Percentiles rank a stretch among this genome's conserved stretches.
These are phyloP conservation scores for Plasmodium berghei DNA, from an alignment of 169 alveolate species.

Conservation along the genomic window DNA sequence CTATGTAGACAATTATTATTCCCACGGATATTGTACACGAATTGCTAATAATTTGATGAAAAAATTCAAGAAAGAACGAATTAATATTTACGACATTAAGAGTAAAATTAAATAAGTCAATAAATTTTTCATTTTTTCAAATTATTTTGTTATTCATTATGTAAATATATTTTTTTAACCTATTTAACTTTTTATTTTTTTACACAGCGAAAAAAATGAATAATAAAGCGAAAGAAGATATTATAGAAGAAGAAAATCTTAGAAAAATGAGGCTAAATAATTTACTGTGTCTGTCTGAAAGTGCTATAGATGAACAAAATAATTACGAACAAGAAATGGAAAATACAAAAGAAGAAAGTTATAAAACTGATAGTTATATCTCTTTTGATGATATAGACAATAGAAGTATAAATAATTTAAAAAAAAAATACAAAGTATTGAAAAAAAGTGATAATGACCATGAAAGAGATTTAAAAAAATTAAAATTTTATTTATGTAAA, in stretches of 20 bases:
- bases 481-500: conserved; percentile 61
- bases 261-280: conserved; percentile 36
- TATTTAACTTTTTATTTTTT: neutral
- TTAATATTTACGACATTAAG: conserved; percentile 44
- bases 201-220: conserved; percentile 23
- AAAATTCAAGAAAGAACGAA: conserved; percentile 3
- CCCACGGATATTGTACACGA: conserved; percentile 55
- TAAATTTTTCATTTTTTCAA: neutral
- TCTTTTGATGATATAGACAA: conserved; percentile 22
- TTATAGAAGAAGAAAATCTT: conserved; percentile 40
- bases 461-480: conserved; percentile 28
- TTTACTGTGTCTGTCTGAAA: neutral
- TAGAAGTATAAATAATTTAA: conserved; percentile 35
- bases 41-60: conserved; percentile 33
- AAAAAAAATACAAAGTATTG: conserved; percentile 43
- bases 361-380: conserved; percentile 34
- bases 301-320: conserved; percentile 7
- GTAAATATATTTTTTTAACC: neutral
- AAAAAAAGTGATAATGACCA: conserved; percentile 26
- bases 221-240: conserved; percentile 30
- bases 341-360: neutral
- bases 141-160: neutral
- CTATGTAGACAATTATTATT: conserved; percentile 43
- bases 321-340: conserved; percentile 21
- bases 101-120: conserved; percentile 28